Evolutionary conservation across 164 flowering plant genomes (phyloP), one percentile per base, ranked within the genome.

Genomic region (Pachysandra terminalis): DNA sequence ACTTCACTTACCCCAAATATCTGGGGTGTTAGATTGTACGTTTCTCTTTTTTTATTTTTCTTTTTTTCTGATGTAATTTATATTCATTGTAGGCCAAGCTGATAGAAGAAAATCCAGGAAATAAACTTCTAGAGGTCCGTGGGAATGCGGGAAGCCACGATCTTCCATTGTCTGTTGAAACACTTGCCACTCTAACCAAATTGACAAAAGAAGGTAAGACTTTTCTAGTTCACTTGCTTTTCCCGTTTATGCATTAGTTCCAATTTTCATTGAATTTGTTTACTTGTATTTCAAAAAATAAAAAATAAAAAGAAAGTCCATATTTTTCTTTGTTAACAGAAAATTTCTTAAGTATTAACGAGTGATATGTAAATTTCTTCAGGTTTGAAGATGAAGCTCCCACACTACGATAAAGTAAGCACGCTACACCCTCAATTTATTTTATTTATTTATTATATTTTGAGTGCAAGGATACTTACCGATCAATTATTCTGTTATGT

Each of bases 121-220:
- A 95, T 76, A 66, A 87, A 26, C 98, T 95, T 78, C 62, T 95
- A 24, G 99, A 92, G 99, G 99, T 80, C 25, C 96, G 99, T 53
- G 99, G 99, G 72, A 95, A 95, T 85, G 95, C 97, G 68, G 99
- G 99, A 55, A 90, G 91, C 71, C 99, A 95, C 81, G 99, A 95
- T 82, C 88, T 95, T 61, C 59, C 81, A 23, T 73, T 93, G 24
- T 91, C 97, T 49, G 58, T 85, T 65, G 93, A 93, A 64, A 93
- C 94, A 59, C 70, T 93, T 25, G 76, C 84, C 7, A 75, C 86
- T 72, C 66, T 95, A 21, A 73, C 65, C 68, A 87, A 86, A 53
- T 68, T 95, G 75, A 86, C 90, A 27, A 87, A 82, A 80, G 91
- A 89, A 82, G 97, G 99, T 92, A 61, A 32, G 56, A 40, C 62